These are phyloP conservation scores for Oryza officinalis DNA, from an alignment of 176 grass and related monocot genomes.

Conservation along the genomic window DNA sequence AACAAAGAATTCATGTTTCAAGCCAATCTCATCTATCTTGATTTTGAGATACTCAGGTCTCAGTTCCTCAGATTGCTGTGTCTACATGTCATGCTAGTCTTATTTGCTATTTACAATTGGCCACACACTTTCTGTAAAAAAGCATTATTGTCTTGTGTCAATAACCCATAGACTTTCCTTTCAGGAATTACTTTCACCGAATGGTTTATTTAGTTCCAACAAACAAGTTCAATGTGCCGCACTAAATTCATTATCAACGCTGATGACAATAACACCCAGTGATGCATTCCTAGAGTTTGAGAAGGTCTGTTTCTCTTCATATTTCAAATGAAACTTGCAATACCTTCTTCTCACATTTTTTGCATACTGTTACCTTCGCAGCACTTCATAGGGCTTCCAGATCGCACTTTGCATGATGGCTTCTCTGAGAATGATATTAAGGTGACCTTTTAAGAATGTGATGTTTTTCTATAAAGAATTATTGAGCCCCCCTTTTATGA, in stretches of 20 bases:
- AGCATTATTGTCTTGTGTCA: background rate
- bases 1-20: background rate
- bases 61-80: background rate
- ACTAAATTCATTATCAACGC: constrained; percentile 70
- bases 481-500: background rate
- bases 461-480: constrained; percentile 27
- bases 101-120: background rate
- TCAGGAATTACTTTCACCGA: constrained; percentile 84
- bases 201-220: constrained; percentile 78
- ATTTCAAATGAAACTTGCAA: constrained; percentile 32
- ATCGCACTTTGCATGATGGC: constrained; percentile 69
- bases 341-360: constrained; percentile 30
- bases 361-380: constrained; percentile 52
- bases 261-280: constrained; percentile 84
- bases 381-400: constrained; percentile 73
- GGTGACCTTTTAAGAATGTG: constrained; percentile 49
- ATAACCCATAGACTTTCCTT: constrained; percentile 30
- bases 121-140: background rate
- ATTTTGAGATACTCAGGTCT: constrained; percentile 19
- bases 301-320: constrained; percentile 53
- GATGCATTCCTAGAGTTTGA: constrained; percentile 95
- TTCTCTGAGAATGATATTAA: constrained; percentile 83
- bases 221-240: constrained; percentile 54
- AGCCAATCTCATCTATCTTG: constrained; percentile 1
- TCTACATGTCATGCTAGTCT: constrained; percentile 12